These are phyloP conservation scores for Austroboletus novae-zelandiae DNA, from an alignment of 1,284 basidiomycete species.

Conservation along the genomic window DNA sequence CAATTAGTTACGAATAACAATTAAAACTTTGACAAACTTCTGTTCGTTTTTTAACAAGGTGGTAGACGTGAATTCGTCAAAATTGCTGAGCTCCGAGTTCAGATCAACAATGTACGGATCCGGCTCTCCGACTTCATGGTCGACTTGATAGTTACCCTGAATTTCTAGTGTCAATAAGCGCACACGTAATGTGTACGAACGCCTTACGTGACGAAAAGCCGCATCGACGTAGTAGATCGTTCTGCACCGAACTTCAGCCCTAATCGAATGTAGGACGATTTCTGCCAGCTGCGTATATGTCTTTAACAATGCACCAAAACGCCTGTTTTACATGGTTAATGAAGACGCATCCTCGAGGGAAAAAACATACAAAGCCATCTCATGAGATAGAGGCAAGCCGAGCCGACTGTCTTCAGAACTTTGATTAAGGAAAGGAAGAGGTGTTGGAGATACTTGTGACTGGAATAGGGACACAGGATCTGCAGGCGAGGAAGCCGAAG, in stretches of 20 bases:
- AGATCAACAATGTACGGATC: conserved; percentile 89
- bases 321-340: conserved; percentile 45
- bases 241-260: conserved; percentile 86
- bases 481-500: conserved; percentile 41
- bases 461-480: conserved; percentile 51
- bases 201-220: conserved; percentile 68
- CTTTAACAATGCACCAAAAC: conserved; percentile 85
- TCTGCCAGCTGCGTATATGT: conserved; percentile 89
- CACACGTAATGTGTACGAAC: background rate
- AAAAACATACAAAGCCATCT: conserved; percentile 78
- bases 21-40: conserved; percentile 46
- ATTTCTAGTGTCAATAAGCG: conserved; percentile 5
- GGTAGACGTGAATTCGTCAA: conserved; percentile 68
- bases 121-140: conserved; percentile 84
- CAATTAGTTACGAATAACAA: conserved; percentile 1
- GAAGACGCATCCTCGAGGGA: background rate
- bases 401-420: conserved; percentile 43
- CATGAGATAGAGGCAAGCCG: conserved; percentile 74
- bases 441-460: conserved; percentile 47
- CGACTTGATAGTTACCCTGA: conserved; percentile 81
- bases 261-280: conserved; percentile 85
- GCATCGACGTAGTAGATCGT: conserved; percentile 81
- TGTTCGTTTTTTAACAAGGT: conserved; percentile 65
- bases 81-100: conserved; percentile 77
- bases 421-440: conserved; percentile 37